A percentile compares a stretch with the other conserved stretches of the same genome.
phyloP scores from a whole-genome alignment of 2,329 filamentous ascomycete species.

The Penicillium sp. region DNA sequence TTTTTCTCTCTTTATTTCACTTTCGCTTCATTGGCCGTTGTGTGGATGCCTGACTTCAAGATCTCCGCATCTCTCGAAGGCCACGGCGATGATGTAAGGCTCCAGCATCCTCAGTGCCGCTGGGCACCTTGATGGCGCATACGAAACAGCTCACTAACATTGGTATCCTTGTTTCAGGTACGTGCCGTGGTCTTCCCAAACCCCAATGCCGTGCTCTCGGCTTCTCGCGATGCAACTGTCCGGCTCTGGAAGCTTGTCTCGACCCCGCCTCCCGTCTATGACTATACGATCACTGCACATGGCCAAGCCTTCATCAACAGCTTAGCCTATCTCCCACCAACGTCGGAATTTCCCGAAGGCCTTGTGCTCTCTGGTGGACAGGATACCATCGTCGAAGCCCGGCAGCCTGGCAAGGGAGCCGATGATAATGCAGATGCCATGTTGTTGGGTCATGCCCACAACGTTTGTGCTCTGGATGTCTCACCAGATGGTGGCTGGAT shows the following conservation, averaged over 20 bases:
- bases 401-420: constrained; percentile 64
- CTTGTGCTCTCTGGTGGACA: constrained; percentile 84
- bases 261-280: constrained; percentile 66
- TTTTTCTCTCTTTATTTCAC: constrained; percentile 4
- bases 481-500: constrained; percentile 69
- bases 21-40: constrained; percentile 10
- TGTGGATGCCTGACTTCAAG: constrained; percentile 77
- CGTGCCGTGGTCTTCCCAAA: constrained; percentile 78
- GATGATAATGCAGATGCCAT: constrained; percentile 80
- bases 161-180: constrained; percentile 61
- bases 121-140: constrained; percentile 16
- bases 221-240: constrained; percentile 87
- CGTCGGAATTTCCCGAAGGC: constrained; percentile 67
- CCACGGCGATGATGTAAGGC: constrained; percentile 86
- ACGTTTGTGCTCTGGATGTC: constrained; percentile 83
- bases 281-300: constrained; percentile 73
- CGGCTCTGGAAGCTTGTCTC: constrained; percentile 74
- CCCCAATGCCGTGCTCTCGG: constrained; percentile 70
- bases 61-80: constrained; percentile 84
- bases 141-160: constrained; percentile 56
- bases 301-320: constrained; percentile 86
- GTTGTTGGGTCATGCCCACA: constrained; percentile 79
- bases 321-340: constrained; percentile 71
- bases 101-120: constrained; percentile 13
- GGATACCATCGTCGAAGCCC: constrained; percentile 89